Evolutionary conservation across 75 land plant genomes (phyloP).

Genomic region (Pinus albicaulis): DNA sequence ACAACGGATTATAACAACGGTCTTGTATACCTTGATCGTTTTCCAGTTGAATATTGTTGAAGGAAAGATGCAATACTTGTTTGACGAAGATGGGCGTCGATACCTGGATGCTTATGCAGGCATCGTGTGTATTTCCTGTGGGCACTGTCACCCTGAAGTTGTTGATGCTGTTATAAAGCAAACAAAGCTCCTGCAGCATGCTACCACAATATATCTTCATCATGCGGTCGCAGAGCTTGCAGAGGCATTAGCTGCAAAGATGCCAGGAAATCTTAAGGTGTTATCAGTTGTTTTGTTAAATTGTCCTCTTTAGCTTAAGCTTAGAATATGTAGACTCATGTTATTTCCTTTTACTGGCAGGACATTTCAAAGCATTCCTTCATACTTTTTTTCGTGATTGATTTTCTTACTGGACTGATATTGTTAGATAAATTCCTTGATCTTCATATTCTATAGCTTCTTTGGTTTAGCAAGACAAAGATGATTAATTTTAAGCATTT

Average conservation of each 20-base stretch:
- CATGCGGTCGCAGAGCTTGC: slow-evolving; percentile 85
- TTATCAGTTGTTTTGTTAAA: background rate
- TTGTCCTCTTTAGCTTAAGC: no score
- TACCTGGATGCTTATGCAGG: slow-evolving; percentile 97
- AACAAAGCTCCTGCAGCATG: slow-evolving; percentile 73
- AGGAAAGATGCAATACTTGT: slow-evolving; percentile 97
- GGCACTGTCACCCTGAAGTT: slow-evolving; percentile 94
- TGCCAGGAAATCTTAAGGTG: slow-evolving; percentile 97
- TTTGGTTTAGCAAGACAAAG: background rate
- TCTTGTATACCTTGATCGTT: background rate
- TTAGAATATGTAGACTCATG: background rate
- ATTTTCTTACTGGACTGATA: no score
- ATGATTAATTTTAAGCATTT: background rate
- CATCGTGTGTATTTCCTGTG: slow-evolving; percentile 88
- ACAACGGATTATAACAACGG: background rate
- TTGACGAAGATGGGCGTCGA: slow-evolving; percentile 82
- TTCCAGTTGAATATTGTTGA: slow-evolving; percentile 77
- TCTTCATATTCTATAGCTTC: background rate
- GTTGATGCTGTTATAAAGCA: slow-evolving; percentile 74
- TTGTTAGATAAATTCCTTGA: background rate
- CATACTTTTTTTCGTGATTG: background rate
- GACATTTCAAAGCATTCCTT: background rate
- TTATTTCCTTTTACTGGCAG: background rate
- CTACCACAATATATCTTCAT: slow-evolving; percentile 84
- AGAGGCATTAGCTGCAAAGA: slow-evolving; percentile 77